Base-by-base conservation (phyloP, 2,329 filamentous ascomycete species). In the Epichloe glyceriae region DNA sequence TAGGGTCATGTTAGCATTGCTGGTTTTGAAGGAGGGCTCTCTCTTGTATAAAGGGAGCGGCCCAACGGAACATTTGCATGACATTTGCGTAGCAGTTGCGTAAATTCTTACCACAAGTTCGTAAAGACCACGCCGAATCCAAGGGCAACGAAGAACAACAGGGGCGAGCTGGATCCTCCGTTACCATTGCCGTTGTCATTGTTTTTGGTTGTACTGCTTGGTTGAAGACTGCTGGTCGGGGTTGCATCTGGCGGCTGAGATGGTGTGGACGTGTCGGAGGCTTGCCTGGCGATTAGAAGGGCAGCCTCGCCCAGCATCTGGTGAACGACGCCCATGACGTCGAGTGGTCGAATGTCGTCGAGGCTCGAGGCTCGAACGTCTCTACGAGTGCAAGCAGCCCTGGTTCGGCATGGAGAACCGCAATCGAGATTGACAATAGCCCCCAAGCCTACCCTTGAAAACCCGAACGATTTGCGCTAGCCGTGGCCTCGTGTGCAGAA, bases 91-190 rank as follows among this genome's bases (percentile, higher is more conserved):
- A n/a, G 19, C 38, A 37, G 10, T 17, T 50, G 15, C 26, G 17
- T 17, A 3, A 37, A 1, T 41, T 54, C 85, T 73, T 77, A 97
- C 93, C 93, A 98, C 68, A 98, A 73, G 68, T 98, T 98, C 47
- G 93, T 98, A 64, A 98, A 98, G 43, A 98, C 93, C 19, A 98
- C 93, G 60, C 93, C 93, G 62, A 98, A 97, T 4, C 93, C 93
- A 33, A 98, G 74, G 15, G 93, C 91, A 51, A 97, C 89, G 65
- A 97, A 96, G 72, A 97, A 97, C 5, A 74, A 64, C 19, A 74
- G 57, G 5, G 72, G 72, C 5, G 71, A 74, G 51, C 67, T 74
- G 30, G 65, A 64, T 41, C 66, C 63, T 30, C 56, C 52, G 37
- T 50, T 49, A 4, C 53, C 52, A 47, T 54, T 52, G 39, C 53